A percentile compares a stretch with the other conserved stretches of the same genome.
Evolutionary conservation across 2,329 filamentous ascomycete genomes (phyloP).

Genomic region (Didymella pomorum): DNA sequence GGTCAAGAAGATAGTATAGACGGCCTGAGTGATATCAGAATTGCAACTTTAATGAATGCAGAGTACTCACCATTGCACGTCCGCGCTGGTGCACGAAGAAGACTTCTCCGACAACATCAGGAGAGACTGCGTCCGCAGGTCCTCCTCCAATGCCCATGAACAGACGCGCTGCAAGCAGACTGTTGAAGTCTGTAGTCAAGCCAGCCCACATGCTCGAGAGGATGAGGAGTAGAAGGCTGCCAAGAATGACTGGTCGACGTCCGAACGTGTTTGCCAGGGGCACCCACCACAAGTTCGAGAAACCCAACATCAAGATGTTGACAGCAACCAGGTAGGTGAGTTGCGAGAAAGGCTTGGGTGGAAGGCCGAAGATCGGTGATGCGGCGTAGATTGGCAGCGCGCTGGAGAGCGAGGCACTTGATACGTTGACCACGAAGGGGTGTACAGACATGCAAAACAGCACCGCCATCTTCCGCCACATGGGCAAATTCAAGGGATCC

Average conservation of each 20-base stretch:
- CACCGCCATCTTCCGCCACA: constrained; percentile 48
- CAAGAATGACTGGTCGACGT: constrained; percentile 49
- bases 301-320: constrained; percentile 51
- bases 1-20: constrained; percentile 53
- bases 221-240: constrained; percentile 45
- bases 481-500: constrained; percentile 53
- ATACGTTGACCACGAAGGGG: constrained; percentile 51
- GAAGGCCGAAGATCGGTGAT: constrained; percentile 42
- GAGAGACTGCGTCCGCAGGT: constrained; percentile 52
- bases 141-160: constrained; percentile 51
- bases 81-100: constrained; percentile 55
- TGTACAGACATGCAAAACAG: constrained; percentile 50
- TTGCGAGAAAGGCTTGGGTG: constrained; percentile 40
- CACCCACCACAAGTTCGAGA: constrained; percentile 53
- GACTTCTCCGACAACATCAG: constrained; percentile 53
- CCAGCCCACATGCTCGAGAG: constrained; percentile 53
- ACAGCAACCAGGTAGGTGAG: constrained; percentile 51
- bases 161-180: constrained; percentile 49
- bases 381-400: constrained; percentile 48
- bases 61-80: constrained; percentile 47
- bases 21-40: constrained; percentile 37
- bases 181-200: constrained; percentile 46
- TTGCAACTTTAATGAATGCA: too few relatives aligned
- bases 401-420: constrained; percentile 47
- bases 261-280: constrained; percentile 54